Conservation (phyloP, 352 stramenopile genomes). For the Pythium apleroticum region DNA sequence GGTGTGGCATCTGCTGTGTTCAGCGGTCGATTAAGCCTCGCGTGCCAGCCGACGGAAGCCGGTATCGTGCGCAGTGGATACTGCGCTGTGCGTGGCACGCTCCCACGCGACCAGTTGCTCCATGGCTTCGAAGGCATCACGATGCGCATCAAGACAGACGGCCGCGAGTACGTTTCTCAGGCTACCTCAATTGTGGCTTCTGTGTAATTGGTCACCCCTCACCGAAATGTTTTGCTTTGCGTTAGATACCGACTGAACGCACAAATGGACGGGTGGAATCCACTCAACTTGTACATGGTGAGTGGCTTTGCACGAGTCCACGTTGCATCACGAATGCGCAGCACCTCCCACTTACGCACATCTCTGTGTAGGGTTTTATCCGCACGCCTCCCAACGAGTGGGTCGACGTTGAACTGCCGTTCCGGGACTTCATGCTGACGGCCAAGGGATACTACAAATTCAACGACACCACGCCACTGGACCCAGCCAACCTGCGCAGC, state of each 20-base stretch:
- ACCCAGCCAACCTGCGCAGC: conserved; percentile 74
- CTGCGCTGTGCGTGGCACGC: conserved; percentile 66
- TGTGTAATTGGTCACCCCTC: background rate
- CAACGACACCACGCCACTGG: conserved; percentile 68
- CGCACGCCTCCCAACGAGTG: conserved; percentile 76
- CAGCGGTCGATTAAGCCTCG: conserved; percentile 63
- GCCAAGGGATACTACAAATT: conserved; percentile 83
- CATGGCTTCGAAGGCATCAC: conserved; percentile 83
- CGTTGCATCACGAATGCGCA: too few species aligned
- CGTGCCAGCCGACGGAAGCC: conserved; percentile 72
- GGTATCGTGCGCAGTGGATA: conserved; percentile 84
- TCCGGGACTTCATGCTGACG: conserved; percentile 79
- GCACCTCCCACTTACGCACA: too few species aligned
- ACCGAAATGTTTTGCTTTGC: background rate
- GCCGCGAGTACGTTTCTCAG: conserved; percentile 52
- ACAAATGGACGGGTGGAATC: conserved; percentile 87
- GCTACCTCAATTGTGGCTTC: background rate
- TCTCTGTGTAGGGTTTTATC: conserved; percentile 86
- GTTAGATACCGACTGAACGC: conserved; percentile 76
- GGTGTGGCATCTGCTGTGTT: conserved; percentile 64
- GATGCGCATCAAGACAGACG: conserved; percentile 87
- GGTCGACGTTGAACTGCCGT: conserved; percentile 82
- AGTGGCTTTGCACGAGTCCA: background rate
- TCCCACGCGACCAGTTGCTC: conserved; percentile 54
- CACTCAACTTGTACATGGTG: conserved; percentile 87